Percentiles rank a stretch among this genome's conserved stretches.
Conservation (phyloP, 2,329 filamentous ascomycete genomes). For the Didymella segeticola region DNA sequence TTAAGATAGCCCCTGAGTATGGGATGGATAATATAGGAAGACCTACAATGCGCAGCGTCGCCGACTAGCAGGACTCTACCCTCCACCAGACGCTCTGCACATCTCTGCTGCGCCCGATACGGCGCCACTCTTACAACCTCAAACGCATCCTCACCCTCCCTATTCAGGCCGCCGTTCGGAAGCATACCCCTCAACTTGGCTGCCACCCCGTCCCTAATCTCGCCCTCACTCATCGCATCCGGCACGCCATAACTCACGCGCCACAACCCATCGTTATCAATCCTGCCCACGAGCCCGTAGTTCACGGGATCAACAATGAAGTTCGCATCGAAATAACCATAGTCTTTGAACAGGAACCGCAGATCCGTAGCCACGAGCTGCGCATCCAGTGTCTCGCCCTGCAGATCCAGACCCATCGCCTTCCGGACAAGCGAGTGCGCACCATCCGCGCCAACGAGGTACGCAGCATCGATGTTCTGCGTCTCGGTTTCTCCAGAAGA, state of each 20-base stretch:
- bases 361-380: constrained; percentile 51
- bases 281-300: constrained; percentile 49
- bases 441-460: constrained; percentile 44
- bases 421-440: constrained; percentile 33
- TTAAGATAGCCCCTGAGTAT: background rate
- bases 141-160: constrained; percentile 29
- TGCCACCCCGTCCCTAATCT: constrained; percentile 37
- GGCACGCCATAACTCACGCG: constrained; percentile 52
- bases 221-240: constrained; percentile 32
- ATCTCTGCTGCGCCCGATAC: constrained; percentile 52
- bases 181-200: constrained; percentile 42
- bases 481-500: background rate
- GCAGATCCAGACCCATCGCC: constrained; percentile 27
- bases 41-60: constrained; percentile 49
- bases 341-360: constrained; percentile 45
- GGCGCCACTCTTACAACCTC: constrained; percentile 46
- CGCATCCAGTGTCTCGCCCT: constrained; percentile 45
- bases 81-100: constrained; percentile 40
- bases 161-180: constrained; percentile 31
- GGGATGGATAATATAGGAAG: background rate
- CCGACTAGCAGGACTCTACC: constrained; percentile 47
- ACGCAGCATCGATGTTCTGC: constrained; percentile 31
- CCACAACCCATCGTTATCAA: constrained; percentile 48
- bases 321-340: constrained; percentile 51
- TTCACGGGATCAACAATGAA: constrained; percentile 49